Percentiles rank a stretch among this genome's conserved stretches.
These are phyloP conservation scores for Yamadazyma blattariae DNA, from an alignment of 1,139 yeast species.

Conservation along the genomic window DNA sequence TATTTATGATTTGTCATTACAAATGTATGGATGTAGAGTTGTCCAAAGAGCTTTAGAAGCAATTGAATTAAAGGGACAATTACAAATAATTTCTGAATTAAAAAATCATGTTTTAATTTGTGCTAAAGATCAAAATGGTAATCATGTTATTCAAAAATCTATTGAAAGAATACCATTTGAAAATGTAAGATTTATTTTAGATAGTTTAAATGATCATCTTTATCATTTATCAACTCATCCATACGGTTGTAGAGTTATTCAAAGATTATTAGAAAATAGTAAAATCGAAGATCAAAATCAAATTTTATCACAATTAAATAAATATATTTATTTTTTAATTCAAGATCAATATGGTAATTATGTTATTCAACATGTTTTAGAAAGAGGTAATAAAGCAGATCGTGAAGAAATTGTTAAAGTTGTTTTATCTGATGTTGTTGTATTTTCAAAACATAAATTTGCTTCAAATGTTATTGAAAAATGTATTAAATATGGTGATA, in stretches of 20 bases:
- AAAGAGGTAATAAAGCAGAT: slow-evolving; percentile 60
- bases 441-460: slow-evolving; percentile 89
- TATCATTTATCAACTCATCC: slow-evolving; percentile 92
- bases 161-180: slow-evolving; percentile 83
- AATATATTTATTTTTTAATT: slow-evolving; percentile 71
- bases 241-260: slow-evolving; percentile 96
- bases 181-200: slow-evolving; percentile 67
- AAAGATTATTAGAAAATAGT: slow-evolving; percentile 80
- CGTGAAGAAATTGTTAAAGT: slow-evolving; percentile 40
- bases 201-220: slow-evolving; percentile 73
- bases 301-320: slow-evolving; percentile 68
- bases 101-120: slow-evolving; percentile 68
- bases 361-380: slow-evolving; percentile 92
- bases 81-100: slow-evolving; percentile 68
- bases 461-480: slow-evolving; percentile 98
- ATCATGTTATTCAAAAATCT: slow-evolving; percentile 95
- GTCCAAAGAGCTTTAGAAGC: slow-evolving; percentile 92
- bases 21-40: slow-evolving; percentile 97
- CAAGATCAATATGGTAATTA: slow-evolving; percentile 98
- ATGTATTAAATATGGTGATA: slow-evolving; percentile 73
- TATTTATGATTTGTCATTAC: slow-evolving; percentile 73
- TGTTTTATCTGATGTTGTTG: slow-evolving; percentile 61
- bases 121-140: slow-evolving; percentile 96
- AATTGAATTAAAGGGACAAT: slow-evolving; percentile 65
- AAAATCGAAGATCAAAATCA: slow-evolving; percentile 59